A percentile compares a stretch with the other conserved stretches of the same genome.
These are phyloP conservation scores for Raddia guianensis DNA, from an alignment of 176 grass and related monocot genomes.

Conservation along the genomic window DNA sequence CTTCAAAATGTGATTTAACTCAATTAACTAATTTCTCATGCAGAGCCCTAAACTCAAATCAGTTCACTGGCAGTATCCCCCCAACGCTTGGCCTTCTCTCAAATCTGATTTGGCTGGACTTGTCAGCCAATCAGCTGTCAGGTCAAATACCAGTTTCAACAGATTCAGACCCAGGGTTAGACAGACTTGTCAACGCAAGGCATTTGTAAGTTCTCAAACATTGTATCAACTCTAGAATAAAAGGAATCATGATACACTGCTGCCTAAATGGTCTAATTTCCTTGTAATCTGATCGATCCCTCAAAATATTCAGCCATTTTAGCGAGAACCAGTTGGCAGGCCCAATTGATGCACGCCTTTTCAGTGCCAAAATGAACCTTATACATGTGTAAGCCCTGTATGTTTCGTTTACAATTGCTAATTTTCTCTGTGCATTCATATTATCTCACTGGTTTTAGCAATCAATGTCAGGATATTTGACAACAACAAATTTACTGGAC, in stretches of 20 bases:
- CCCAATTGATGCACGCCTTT: conserved; percentile 53
- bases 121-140: conserved; percentile 74
- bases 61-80: conserved; percentile 78
- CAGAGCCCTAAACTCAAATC: conserved; percentile 82
- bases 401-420: conserved; percentile 19
- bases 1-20: conserved; percentile 36
- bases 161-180: conserved; percentile 57
- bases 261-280: conserved; percentile 24
- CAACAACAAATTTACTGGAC: conserved; percentile 65
- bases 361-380: conserved; percentile 60
- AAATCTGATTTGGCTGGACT: conserved; percentile 73
- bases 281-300: conserved; percentile 31
- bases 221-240: conserved; percentile 27
- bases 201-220: conserved; percentile 74
- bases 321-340: conserved; percentile 84
- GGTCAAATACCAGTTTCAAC: conserved; percentile 73
- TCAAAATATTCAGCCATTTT: conserved; percentile 74
- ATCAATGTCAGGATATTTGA: conserved; percentile 68
- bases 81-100: conserved; percentile 62
- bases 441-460: conserved; percentile 33
- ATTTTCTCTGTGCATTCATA: conserved; percentile 19
- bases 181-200: conserved; percentile 53
- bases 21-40: conserved; percentile 14
- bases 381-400: conserved; percentile 68
- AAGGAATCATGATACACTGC: conserved; percentile 13